These are phyloP conservation scores for Syzygium aromaticum DNA, from an alignment of 345 rosid genomes.

Conservation along the genomic window DNA sequence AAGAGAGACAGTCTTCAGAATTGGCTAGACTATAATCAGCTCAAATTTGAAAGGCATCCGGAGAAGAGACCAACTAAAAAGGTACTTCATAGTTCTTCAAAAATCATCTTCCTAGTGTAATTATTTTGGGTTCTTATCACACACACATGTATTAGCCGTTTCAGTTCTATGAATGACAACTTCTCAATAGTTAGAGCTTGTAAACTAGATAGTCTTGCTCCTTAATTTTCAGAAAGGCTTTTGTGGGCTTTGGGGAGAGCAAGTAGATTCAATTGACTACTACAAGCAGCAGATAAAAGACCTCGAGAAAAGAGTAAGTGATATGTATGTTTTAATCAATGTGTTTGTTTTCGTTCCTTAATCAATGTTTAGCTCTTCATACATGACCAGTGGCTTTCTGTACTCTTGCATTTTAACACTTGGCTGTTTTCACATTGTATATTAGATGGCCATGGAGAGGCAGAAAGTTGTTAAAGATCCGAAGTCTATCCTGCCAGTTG, in stretches of 20 bases:
- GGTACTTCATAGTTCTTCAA: slow-evolving; percentile 21
- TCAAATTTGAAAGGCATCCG: slow-evolving; percentile 71
- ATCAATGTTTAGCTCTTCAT: neutral
- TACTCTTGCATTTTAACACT: neutral
- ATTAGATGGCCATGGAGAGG: slow-evolving; percentile 73
- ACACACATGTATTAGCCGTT: neutral
- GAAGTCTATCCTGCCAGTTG: slow-evolving; percentile 64
- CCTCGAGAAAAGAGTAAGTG: slow-evolving; percentile 53
- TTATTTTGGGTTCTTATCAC: neutral
- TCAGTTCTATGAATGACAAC: neutral
- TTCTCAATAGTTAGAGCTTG: neutral
- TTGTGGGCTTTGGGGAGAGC: slow-evolving; percentile 73
- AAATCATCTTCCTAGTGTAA: neutral
- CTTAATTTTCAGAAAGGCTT: slow-evolving; percentile 60
- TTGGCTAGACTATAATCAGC: slow-evolving; percentile 84
- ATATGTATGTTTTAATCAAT: neutral
- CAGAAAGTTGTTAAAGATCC: slow-evolving; percentile 61
- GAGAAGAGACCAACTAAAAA: slow-evolving; percentile 71
- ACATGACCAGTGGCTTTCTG: neutral
- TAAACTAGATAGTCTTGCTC: slow-evolving; percentile 5
- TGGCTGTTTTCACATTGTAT: slow-evolving; percentile 1
- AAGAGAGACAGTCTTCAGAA: slow-evolving; percentile 70
- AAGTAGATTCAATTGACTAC: slow-evolving; percentile 78
- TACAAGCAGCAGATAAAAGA: slow-evolving; percentile 53
- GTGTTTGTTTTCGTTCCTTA: neutral